Evolutionary conservation across 192 early-diverging fungal species (phyloP).

Genomic region (Dissophora globulifera): DNA sequence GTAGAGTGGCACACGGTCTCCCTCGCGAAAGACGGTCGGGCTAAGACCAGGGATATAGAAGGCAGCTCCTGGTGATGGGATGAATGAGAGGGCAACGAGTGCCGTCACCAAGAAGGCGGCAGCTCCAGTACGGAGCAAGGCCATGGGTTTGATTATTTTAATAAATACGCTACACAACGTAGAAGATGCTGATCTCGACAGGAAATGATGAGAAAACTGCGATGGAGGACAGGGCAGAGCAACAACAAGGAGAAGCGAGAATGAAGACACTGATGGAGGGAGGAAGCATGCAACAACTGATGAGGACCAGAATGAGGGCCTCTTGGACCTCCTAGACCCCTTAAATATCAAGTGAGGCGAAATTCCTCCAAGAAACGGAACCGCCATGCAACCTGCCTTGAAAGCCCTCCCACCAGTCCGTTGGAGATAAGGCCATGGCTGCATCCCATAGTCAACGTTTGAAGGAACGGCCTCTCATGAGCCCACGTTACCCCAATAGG

Average conservation of each 20-base stretch:
- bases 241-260: too few species aligned
- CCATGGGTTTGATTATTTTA: conserved; percentile 7
- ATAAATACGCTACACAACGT: too few species aligned
- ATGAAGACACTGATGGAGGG: too few species aligned
- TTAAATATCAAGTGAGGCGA: not conserved
- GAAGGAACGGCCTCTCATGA: conserved; percentile 23
- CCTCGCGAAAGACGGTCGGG: conserved; percentile 49
- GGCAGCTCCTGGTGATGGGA: conserved; percentile 12
- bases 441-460: conserved; percentile 25
- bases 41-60: conserved; percentile 56
- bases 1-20: conserved; percentile 66
- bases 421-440: conserved; percentile 11
- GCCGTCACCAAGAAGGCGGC: conserved; percentile 12
- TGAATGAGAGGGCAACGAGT: conserved; percentile 16
- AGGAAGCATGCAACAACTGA: too few species aligned
- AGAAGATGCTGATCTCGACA: too few species aligned
- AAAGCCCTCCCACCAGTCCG: conserved; percentile 8
- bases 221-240: not conserved
- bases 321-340: too few species aligned
- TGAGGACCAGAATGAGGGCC: too few species aligned
- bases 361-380: conserved; percentile 39
- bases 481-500: conserved; percentile 3
- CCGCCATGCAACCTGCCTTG: conserved; percentile 24
- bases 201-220: not conserved
- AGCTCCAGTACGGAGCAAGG: conserved; percentile 17